Percentiles rank a stretch among this genome's conserved stretches.
Evolutionary conservation across 2,329 filamentous ascomycete species (phyloP).

Genomic region (Cladophialophora yegresii): DNA sequence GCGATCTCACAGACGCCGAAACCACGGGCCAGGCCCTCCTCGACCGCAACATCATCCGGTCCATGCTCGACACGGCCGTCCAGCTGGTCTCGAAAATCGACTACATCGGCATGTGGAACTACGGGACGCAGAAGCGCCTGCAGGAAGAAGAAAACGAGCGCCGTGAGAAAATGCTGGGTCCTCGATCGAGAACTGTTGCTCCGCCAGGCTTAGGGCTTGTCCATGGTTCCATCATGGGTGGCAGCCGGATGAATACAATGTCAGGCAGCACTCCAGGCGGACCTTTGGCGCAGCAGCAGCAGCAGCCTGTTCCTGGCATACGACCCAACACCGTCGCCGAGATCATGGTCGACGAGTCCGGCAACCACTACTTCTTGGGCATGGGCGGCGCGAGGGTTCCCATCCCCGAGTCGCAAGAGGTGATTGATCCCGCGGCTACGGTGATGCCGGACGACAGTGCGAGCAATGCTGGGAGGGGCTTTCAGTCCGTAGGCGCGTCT

Average conservation of each 20-base stretch:
- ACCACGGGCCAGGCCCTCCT: constrained; percentile 38
- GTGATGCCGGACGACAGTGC: constrained; percentile 36
- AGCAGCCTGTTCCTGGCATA: constrained; percentile 27
- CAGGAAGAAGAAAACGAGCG: constrained; percentile 13
- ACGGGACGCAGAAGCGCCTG: constrained; percentile 29
- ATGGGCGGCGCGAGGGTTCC: constrained; percentile 34
- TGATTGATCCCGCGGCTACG: constrained; percentile 3
- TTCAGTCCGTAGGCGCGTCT: neutral
- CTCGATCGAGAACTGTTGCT: constrained; percentile 9
- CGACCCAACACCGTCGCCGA: constrained; percentile 29
- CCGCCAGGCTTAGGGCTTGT: neutral
- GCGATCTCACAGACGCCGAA: constrained; percentile 42
- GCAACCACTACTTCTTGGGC: constrained; percentile 26
- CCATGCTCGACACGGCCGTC: constrained; percentile 41
- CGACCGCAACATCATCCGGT: constrained; percentile 20
- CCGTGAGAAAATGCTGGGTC: constrained; percentile 12
- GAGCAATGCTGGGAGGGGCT: constrained; percentile 26
- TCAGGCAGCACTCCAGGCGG: constrained; percentile 8
- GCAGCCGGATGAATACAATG: neutral
- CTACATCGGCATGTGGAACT: constrained; percentile 39
- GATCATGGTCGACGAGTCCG: constrained; percentile 23
- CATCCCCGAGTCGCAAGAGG: constrained; percentile 13
- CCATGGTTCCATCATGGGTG: neutral
- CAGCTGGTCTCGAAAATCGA: constrained; percentile 44
- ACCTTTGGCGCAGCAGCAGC: neutral